phyloP scores from a whole-genome alignment of 305 asterid species.

The Ilex paraguariensis region DNA sequence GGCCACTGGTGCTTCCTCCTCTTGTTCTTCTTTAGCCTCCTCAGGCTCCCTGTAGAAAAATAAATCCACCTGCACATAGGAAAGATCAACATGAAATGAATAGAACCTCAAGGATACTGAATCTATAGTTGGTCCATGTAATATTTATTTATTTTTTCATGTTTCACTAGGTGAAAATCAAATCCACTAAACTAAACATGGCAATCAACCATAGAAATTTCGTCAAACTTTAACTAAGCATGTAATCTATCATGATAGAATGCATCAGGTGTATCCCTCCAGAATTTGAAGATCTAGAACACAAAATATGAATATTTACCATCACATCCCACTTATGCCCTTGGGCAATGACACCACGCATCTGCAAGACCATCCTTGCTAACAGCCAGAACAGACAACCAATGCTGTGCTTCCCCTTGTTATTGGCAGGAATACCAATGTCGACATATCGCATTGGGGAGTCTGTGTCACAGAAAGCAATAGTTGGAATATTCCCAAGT shows the following conservation, averaged over 20 bases:
- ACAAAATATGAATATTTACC: slow-evolving; percentile 18
- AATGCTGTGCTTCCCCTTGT: slow-evolving; percentile 52
- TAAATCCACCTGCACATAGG: slow-evolving; percentile 42
- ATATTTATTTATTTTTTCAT: too few species aligned
- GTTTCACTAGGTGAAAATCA: too few species aligned
- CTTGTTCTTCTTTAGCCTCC: slow-evolving; percentile 46
- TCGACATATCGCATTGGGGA: slow-evolving; percentile 52
- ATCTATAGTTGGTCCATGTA: too few species aligned
- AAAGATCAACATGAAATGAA: not conserved
- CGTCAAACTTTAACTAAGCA: too few species aligned
- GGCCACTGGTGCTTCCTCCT: slow-evolving; percentile 24
- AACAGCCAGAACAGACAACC: slow-evolving; percentile 54
- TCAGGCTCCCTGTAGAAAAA: slow-evolving; percentile 62
- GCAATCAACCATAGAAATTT: too few species aligned
- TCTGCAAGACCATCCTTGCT: slow-evolving; percentile 49
- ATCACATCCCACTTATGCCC: slow-evolving; percentile 53
- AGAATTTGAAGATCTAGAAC: too few species aligned
- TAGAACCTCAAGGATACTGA: not conserved
- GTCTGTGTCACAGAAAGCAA: slow-evolving; percentile 54
- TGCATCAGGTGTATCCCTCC: too few species aligned
- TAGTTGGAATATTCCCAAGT: slow-evolving; percentile 41
- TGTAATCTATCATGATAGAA: too few species aligned
- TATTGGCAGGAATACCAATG: slow-evolving; percentile 54
- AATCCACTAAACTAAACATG: too few species aligned
- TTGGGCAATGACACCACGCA: slow-evolving; percentile 40